Base-by-base conservation (phyloP, 1,284 basidiomycete genomes). In the Marasmius fiardii region DNA sequence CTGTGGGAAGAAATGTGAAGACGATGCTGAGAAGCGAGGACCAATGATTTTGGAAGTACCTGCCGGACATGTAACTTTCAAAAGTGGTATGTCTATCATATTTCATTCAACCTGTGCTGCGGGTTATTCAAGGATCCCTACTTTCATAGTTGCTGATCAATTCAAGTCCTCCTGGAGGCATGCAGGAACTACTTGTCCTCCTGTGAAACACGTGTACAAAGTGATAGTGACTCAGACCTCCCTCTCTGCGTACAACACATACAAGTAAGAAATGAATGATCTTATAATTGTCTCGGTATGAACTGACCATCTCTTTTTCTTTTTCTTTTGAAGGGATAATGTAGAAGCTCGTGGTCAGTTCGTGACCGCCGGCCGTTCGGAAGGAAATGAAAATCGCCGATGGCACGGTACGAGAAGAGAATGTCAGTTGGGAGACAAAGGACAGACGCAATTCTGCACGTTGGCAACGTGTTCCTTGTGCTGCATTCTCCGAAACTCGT, bases 151-250 rank as follows among this genome's bases (percentile, higher is more conserved):
- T 31, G 69, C 74, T 26, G 81, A 82, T 59, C 85, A 87, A 60
- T 87, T 87, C 71, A 82, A 80, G 61, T 58, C 76, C 47, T 83
- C 85, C n/a, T 87, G 85, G 85, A 76, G 82, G 60, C 85, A 87
- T 62, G 67, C 61, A 37, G 70, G 76, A 34, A 77, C 76, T 12
- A 43, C 67, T 18, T 80, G 81, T 59, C 84, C 85, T 16, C 68
- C 73, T 20, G 83, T 87, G 3, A 71, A 74, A 43, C 75, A 72
- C 54, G 72, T 87, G 35, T 86, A 84, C 71, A 86, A 86, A 71
- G 79, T 87, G 59, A 66, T 84, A 14, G 67, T 71, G 3, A 68
- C 79, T 2, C 68, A 76, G 31, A 66, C 73, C 2, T 78, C 76
- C 8, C 65, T 81, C 41, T 73, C 75, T 2, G 72, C 73, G 49